Conservation (phyloP, 225 moss, liverwort and hornwort genomes). For the Thuidium tamariscinum region DNA sequence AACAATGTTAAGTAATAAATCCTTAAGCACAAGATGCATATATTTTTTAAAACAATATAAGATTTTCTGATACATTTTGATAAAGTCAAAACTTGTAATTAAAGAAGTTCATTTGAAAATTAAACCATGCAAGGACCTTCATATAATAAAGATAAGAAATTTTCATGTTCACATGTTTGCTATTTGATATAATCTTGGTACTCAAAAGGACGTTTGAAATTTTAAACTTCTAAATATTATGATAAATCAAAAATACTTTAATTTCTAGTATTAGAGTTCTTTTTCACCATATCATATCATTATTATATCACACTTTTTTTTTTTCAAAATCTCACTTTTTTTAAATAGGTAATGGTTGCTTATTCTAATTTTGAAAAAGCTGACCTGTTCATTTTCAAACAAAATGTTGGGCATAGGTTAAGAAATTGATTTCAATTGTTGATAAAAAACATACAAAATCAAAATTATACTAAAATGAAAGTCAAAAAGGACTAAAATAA, state of each 20-base stretch:
- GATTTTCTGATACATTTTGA: neutral
- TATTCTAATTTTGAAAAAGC: no score
- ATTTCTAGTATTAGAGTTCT: neutral
- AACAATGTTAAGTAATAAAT: no score
- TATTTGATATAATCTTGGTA: neutral
- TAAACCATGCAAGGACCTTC: rapidly evolving
- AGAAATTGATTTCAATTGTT: no score
- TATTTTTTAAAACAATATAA: neutral
- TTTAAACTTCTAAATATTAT: neutral
- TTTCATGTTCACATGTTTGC: neutral
- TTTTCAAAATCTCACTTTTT: no score
- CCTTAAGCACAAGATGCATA: no score
- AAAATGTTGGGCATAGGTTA: no score
- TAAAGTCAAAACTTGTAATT: neutral
- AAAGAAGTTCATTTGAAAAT: neutral
- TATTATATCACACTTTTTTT: neutral
- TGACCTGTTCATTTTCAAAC: no score
- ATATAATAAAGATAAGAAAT: neutral
- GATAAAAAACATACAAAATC: no score
- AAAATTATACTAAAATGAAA: no score
- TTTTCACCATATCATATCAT: no score
- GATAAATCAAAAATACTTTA: neutral
- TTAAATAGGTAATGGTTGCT: no score
- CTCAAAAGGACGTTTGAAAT: neutral
- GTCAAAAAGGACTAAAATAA: no score